Conservation (phyloP, 441 rosid species). For the Kokia cookei region DNA sequence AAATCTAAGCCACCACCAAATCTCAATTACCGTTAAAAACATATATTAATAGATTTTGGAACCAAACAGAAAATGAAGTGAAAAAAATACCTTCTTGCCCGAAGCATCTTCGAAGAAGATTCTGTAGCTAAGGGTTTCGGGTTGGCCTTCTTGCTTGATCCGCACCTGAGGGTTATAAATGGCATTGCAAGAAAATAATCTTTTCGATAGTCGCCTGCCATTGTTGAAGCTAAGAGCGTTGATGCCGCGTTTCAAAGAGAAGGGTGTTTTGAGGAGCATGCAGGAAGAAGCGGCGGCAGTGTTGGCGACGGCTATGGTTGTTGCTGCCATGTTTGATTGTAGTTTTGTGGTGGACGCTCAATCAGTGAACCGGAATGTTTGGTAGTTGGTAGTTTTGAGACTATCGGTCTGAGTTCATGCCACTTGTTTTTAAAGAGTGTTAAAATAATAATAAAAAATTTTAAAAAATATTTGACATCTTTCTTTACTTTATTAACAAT, state of each 20-base stretch:
- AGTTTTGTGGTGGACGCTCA: background rate
- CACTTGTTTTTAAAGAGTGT: too few species aligned
- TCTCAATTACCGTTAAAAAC: background rate
- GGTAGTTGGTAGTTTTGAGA: background rate
- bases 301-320: background rate
- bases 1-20: conserved; percentile 38
- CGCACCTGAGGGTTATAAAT: conserved; percentile 56
- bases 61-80: background rate
- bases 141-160: conserved; percentile 70
- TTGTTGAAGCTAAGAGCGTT: background rate
- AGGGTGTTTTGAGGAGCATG: conserved; percentile 1
- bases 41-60: background rate
- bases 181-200: conserved; percentile 59
- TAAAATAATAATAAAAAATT: too few species aligned
- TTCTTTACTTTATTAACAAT: too few species aligned
- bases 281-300: conserved; percentile 26
- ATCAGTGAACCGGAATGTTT: background rate
- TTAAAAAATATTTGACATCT: too few species aligned
- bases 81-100: conserved; percentile 59
- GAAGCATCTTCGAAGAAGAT: conserved; percentile 68
- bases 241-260: background rate
- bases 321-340: background rate
- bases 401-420: too few species aligned
- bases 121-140: conserved; percentile 79
- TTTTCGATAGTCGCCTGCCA: conserved; percentile 21